phyloP scores from a whole-genome alignment of 2,329 filamentous ascomycete genomes.

The Aspergillus brasiliensis region DNA sequence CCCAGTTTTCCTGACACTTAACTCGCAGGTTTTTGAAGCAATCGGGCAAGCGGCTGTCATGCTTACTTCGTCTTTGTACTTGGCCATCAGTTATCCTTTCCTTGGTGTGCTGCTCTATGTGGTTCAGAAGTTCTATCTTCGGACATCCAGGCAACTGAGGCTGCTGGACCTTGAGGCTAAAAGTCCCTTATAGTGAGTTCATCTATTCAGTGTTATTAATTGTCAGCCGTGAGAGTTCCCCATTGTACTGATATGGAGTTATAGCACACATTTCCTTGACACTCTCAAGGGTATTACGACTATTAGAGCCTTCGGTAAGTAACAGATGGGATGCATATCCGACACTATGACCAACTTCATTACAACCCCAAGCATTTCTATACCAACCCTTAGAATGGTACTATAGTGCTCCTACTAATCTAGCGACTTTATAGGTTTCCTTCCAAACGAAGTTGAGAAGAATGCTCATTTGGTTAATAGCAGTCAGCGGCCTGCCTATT shows the following conservation, averaged over 20 bases:
- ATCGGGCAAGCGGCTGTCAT: slow-evolving; percentile 26
- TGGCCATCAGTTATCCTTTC: slow-evolving; percentile 24
- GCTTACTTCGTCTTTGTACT: slow-evolving; percentile 24
- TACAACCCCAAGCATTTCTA: not conserved
- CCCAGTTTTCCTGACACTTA: not conserved
- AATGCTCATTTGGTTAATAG: slow-evolving; percentile 16
- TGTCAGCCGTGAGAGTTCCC: not conserved
- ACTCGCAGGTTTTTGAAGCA: slow-evolving; percentile 13
- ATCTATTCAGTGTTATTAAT: not conserved
- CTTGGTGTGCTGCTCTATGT: not conserved
- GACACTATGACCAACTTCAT: no score
- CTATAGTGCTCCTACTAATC: not conserved
- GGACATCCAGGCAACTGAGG: not conserved
- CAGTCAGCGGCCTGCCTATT: not conserved
- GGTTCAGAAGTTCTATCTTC: not conserved
- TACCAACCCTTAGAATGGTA: no score
- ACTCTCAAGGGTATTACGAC: not conserved
- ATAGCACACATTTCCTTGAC: not conserved
- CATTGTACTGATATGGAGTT: no score
- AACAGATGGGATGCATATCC: not conserved
- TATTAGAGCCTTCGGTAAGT: not conserved
- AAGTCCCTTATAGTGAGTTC: not conserved
- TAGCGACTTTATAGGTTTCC: not conserved
- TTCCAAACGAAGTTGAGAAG: slow-evolving; percentile 16
- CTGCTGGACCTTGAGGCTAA: not conserved